A percentile compares a stretch with the other conserved stretches of the same genome.
These are phyloP conservation scores for Brassica hybrid DNA, from an alignment of 441 rosid species.

Conservation along the genomic window DNA sequence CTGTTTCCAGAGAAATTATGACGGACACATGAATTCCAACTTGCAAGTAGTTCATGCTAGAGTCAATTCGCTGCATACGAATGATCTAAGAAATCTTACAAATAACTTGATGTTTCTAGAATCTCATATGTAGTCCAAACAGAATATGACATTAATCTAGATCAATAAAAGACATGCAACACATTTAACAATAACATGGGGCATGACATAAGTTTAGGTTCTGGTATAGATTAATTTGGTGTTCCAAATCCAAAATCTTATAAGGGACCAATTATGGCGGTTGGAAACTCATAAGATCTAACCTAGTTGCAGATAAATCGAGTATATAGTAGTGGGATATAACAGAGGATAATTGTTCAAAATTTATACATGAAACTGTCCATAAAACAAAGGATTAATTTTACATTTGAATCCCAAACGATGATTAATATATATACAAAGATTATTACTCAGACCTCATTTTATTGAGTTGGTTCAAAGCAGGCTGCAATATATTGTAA, in stretches of 20 bases:
- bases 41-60: neutral
- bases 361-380: constrained; percentile 33
- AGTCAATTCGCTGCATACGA: neutral
- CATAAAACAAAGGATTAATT: constrained; percentile 39
- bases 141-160: neutral
- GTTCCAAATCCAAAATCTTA: neutral
- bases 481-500: constrained; percentile 69
- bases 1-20: neutral
- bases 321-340: constrained; percentile 8
- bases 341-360: constrained; percentile 14
- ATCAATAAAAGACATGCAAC: neutral
- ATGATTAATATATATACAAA: neutral
- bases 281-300: neutral
- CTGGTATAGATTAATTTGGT: neutral
- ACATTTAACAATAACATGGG: neutral
- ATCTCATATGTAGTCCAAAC: neutral
- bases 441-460: constrained; percentile 49
- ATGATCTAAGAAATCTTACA: neutral
- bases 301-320: neutral
- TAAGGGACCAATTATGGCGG: neutral
- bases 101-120: neutral
- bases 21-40: neutral
- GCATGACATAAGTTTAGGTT: neutral
- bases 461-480: constrained; percentile 60
- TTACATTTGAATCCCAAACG: constrained; percentile 33